Conservation (phyloP, 129 eudicot genomes). For the Pittosporum tobira region DNA sequence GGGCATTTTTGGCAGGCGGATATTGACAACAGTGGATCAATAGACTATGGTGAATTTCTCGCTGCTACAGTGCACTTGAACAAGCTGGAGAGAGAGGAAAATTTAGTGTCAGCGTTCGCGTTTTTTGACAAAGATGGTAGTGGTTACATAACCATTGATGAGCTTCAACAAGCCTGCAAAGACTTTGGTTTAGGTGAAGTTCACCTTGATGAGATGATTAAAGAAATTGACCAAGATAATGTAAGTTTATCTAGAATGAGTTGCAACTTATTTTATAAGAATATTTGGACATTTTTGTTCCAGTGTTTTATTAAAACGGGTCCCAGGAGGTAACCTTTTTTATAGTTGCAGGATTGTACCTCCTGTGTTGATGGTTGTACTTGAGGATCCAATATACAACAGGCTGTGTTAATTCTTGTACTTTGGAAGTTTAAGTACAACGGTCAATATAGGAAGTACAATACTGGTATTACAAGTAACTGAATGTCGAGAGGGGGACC, state of each 20-base stretch:
- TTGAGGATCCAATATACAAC: too few relatives aligned
- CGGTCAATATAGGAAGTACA: too few relatives aligned
- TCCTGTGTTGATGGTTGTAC: too few relatives aligned
- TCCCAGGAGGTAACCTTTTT: too few relatives aligned
- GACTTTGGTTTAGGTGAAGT: slow-evolving; percentile 85
- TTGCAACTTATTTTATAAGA: too few relatives aligned
- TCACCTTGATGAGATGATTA: slow-evolving; percentile 76
- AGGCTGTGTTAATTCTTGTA: too few relatives aligned
- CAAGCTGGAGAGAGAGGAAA: slow-evolving; percentile 92
- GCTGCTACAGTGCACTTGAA: slow-evolving; percentile 94
- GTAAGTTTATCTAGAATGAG: slow-evolving; percentile 33
- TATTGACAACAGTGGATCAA: slow-evolving; percentile 85
- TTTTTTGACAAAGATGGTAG: slow-evolving; percentile 93
- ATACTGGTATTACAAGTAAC: neutral
- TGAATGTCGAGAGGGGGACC: neutral
- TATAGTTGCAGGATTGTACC: too few relatives aligned
- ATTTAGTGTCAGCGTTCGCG: slow-evolving; percentile 80
- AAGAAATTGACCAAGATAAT: slow-evolving; percentile 89
- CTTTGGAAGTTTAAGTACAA: too few relatives aligned
- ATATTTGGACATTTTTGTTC: neutral
- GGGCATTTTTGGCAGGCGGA: slow-evolving; percentile 54
- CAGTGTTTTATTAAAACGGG: neutral
- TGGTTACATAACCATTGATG: slow-evolving; percentile 92
- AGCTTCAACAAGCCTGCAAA: slow-evolving; percentile 91
- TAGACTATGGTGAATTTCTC: slow-evolving; percentile 91